These are phyloP conservation scores for Paraphoma sp. DNA, from an alignment of 2,329 filamentous ascomycete genomes.

Conservation along the genomic window DNA sequence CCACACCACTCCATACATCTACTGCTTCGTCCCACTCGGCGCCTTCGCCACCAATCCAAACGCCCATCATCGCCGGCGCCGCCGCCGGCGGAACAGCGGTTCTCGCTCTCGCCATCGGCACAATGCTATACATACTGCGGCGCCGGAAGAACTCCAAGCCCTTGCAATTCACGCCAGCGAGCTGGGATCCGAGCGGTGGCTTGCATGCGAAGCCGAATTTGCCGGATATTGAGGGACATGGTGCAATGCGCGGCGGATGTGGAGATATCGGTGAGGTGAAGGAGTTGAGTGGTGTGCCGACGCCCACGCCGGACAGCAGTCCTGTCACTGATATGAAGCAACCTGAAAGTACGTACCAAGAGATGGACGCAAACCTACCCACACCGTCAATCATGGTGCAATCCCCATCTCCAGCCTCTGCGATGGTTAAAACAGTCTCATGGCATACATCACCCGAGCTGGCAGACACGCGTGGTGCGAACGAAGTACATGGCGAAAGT, in stretches of 20 bases:
- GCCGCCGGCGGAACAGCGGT: slow-evolving; percentile 18
- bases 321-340: too few relatives aligned
- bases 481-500: not conserved
- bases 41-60: slow-evolving; percentile 1
- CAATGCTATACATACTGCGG: slow-evolving; percentile 14
- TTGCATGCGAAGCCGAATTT: not conserved
- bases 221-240: not conserved
- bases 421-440: not conserved
- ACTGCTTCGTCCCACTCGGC: not conserved
- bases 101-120: slow-evolving; percentile 13
- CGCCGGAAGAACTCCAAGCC: slow-evolving; percentile 6
- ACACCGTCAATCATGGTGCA: too few relatives aligned
- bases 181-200: not conserved
- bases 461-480: not conserved
- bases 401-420: too few relatives aligned
- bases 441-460: not conserved
- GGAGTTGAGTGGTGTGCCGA: not conserved
- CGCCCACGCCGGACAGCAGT: too few relatives aligned
- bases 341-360: too few relatives aligned
- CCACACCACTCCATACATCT: not conserved
- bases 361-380: too few relatives aligned
- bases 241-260: not conserved
- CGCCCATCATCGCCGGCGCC: slow-evolving; percentile 22
- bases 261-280: not conserved
- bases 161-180: not conserved